A percentile compares a stretch with the other conserved stretches of the same genome.
Evolutionary conservation across 192 early-diverging fungal species (phyloP).

Genomic region (Linderina pennispora): DNA sequence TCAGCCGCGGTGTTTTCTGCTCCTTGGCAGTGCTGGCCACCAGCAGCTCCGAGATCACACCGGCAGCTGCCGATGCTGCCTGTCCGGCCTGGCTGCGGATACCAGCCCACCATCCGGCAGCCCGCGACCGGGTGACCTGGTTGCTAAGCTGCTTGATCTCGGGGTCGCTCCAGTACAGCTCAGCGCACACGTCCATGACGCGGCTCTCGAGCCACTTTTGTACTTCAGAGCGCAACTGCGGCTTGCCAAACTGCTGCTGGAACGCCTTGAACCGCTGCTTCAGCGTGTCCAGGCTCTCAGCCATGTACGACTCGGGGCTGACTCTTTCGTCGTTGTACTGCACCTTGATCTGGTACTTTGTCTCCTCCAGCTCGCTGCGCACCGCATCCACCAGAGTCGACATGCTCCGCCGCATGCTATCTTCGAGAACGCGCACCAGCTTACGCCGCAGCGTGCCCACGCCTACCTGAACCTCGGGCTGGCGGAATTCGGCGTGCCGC

Average conservation of each 20-base stretch:
- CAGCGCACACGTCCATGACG: slow-evolving; percentile 84
- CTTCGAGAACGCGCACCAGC: slow-evolving; percentile 86
- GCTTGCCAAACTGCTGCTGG: slow-evolving; percentile 85
- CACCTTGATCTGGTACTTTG: slow-evolving; percentile 97
- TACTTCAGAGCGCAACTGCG: slow-evolving; percentile 88
- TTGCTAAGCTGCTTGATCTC: slow-evolving; percentile 63
- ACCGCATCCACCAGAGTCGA: slow-evolving; percentile 85
- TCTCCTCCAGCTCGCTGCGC: slow-evolving; percentile 90
- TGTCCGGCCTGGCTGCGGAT: slow-evolving; percentile 17
- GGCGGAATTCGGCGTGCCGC: slow-evolving; percentile 48
- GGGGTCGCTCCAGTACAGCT: slow-evolving; percentile 87
- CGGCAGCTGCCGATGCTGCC: slow-evolving; percentile 16
- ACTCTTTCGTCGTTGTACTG: slow-evolving; percentile 96
- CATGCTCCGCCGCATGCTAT: slow-evolving; percentile 82
- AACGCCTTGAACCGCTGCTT: slow-evolving; percentile 97
- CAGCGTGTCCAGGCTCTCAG: slow-evolving; percentile 86
- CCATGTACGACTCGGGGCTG: slow-evolving; percentile 92
- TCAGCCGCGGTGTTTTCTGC: slow-evolving; percentile 30
- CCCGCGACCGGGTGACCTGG: slow-evolving; percentile 42
- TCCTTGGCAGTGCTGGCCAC: slow-evolving; percentile 38
- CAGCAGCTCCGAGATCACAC: slow-evolving; percentile 31
- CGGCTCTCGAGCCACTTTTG: slow-evolving; percentile 86
- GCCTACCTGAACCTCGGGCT: slow-evolving; percentile 65
- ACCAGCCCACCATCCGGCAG: slow-evolving; percentile 41
- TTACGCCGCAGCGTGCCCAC: slow-evolving; percentile 78